Conservation (phyloP, 176 grass and related monocot genomes). For the Carex littledalei region DNA sequence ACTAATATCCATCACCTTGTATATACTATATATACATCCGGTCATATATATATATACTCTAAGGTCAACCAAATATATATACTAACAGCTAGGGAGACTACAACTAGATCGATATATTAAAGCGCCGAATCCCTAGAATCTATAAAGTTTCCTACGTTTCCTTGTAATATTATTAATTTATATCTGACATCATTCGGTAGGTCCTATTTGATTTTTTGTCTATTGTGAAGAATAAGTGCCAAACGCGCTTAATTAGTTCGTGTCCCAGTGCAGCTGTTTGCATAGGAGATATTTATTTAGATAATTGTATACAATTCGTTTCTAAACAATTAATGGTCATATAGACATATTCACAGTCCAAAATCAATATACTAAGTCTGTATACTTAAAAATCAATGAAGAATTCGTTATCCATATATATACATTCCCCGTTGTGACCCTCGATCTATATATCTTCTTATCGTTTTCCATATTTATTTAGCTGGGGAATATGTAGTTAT, state of each 20-base stretch:
- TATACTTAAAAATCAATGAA: not conserved
- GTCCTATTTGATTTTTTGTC: not conserved
- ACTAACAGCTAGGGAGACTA: not conserved
- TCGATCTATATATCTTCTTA: not conserved
- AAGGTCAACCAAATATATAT: not conserved
- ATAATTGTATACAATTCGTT: too few species aligned
- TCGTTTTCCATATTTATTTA: not conserved
- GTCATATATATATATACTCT: not conserved
- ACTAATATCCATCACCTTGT: not conserved
- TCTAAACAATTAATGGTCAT: too few species aligned
- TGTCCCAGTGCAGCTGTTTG: too few species aligned
- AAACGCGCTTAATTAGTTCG: not conserved
- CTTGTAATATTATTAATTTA: not conserved
- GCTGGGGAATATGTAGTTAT: not conserved
- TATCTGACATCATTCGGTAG: not conserved
- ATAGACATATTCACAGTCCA: not conserved
- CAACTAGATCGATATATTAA: not conserved
- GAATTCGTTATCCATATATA: not conserved
- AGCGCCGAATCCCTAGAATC: slow-evolving; percentile 8
- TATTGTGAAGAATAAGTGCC: not conserved
- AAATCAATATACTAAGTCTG: not conserved
- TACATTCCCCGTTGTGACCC: not conserved
- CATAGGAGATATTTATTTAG: too few species aligned
- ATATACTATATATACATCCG: not conserved
- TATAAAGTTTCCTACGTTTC: not conserved